A percentile compares a stretch with the other conserved stretches of the same genome.
These are phyloP conservation scores for Chamaecrista fasciculata DNA, from an alignment of 306 rosid species.

Conservation along the genomic window DNA sequence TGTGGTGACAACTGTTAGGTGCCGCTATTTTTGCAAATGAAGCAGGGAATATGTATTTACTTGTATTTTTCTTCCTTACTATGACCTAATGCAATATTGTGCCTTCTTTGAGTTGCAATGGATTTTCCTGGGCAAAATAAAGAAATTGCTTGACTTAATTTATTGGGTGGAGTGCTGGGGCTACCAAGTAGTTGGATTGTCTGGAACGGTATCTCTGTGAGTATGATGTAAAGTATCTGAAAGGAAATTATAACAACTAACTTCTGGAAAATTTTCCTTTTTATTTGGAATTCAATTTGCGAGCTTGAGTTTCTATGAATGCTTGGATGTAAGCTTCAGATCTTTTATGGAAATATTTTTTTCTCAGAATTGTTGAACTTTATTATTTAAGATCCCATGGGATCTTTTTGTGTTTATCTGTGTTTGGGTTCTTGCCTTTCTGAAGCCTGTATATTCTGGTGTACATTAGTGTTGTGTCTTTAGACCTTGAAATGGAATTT, in stretches of 20 bases:
- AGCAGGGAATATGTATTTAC: not conserved
- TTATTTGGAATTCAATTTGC: not conserved
- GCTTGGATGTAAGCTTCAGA: not conserved
- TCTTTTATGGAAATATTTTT: not conserved
- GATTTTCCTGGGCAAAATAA: not conserved
- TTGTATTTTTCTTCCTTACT: not conserved
- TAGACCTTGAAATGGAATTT: not conserved
- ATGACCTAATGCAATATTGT: too few species aligned
- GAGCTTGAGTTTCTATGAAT: not conserved
- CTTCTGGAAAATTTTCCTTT: not conserved
- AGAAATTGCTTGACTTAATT: not conserved
- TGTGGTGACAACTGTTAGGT: not conserved
- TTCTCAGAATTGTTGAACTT: not conserved
- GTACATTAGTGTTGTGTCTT: not conserved
- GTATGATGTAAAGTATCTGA: not conserved
- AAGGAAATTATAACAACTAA: not conserved
- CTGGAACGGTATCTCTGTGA: not conserved
- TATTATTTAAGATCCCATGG: not conserved
- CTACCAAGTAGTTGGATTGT: not conserved
- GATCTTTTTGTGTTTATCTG: not conserved
- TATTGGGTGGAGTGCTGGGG: not conserved
- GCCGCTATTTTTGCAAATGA: not conserved
- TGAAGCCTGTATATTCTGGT: not conserved
- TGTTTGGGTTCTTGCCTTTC: too few species aligned
- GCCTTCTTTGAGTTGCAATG: not conserved